Conservation (phyloP, 2,329 filamentous ascomycete species). For the Penicillium sp. region DNA sequence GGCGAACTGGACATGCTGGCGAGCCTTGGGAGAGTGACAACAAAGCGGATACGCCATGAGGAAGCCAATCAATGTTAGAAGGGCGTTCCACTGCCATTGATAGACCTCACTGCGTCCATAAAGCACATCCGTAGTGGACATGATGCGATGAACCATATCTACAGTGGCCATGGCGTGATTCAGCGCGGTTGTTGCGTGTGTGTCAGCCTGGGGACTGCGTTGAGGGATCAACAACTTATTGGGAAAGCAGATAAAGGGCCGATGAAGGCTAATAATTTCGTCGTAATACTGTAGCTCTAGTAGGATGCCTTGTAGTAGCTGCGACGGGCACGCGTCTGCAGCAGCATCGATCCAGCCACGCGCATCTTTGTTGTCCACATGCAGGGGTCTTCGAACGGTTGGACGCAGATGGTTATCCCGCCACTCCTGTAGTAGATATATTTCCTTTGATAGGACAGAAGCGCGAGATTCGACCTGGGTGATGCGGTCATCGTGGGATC, state of each 20-base stretch:
- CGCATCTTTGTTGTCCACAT: too few species aligned
- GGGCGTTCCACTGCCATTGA: slow-evolving; percentile 21
- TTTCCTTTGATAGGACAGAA: too few species aligned
- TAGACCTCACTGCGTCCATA: slow-evolving; percentile 19
- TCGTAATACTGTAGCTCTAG: too few species aligned
- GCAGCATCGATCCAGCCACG: too few species aligned
- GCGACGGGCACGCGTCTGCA: too few species aligned
- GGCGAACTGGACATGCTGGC: slow-evolving; percentile 13
- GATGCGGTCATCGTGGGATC: too few species aligned
- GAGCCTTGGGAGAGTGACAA: slow-evolving; percentile 9
- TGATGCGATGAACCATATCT: slow-evolving; percentile 8
- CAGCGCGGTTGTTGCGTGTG: slow-evolving; percentile 17
- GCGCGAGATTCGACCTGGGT: too few species aligned
- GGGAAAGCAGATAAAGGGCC: slow-evolving; percentile 20
- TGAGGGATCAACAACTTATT: slow-evolving; percentile 6
- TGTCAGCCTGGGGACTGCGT: slow-evolving; percentile 14
- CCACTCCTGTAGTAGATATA: too few species aligned
- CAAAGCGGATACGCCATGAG: slow-evolving; percentile 20
- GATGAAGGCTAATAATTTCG: too few species aligned
- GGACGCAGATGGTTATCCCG: too few species aligned
- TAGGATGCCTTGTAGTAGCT: too few species aligned
- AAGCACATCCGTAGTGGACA: slow-evolving; percentile 14
- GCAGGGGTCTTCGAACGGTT: too few species aligned
- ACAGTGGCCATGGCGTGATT: slow-evolving; percentile 18
- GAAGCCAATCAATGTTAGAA: slow-evolving; percentile 19